Evolutionary conservation across 2,329 filamentous ascomycete genomes (phyloP).

Genomic region (Hypocreales sp.): DNA sequence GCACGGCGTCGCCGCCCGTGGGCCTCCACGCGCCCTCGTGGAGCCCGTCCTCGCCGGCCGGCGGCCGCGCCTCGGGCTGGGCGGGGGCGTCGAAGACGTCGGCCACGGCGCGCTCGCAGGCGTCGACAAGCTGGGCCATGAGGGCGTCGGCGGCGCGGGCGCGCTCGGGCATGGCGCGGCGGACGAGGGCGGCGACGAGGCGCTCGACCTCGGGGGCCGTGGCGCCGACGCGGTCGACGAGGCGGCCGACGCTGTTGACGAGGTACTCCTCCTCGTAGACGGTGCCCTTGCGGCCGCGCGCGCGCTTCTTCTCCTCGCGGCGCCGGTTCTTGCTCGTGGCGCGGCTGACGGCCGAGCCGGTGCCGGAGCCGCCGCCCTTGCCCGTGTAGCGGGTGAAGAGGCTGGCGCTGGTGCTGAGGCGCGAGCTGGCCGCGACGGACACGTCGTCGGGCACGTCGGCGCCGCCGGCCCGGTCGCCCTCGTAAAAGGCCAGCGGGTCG

Average conservation of each 20-base stretch:
- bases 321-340: constrained; percentile 78
- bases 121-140: constrained; percentile 57
- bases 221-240: constrained; percentile 69
- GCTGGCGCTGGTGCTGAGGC: constrained; percentile 67
- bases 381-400: constrained; percentile 89
- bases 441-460: constrained; percentile 80
- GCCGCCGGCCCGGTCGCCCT: constrained; percentile 51
- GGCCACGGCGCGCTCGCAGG: constrained; percentile 48
- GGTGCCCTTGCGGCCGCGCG: constrained; percentile 85
- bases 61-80: constrained; percentile 6
- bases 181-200: constrained; percentile 61
- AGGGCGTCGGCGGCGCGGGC: constrained; percentile 63
- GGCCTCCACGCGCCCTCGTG: constrained; percentile 15
- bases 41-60: constrained; percentile 6
- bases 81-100: constrained; percentile 46
- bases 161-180: constrained; percentile 75
- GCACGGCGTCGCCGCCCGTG: constrained; percentile 34
- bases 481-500: constrained; percentile 81
- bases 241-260: constrained; percentile 67
- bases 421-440: constrained; percentile 69
- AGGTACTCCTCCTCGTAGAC: constrained; percentile 98
- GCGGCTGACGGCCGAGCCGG: constrained; percentile 58
- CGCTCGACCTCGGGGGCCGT: constrained; percentile 56
- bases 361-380: constrained; percentile 45
- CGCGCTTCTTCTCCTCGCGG: constrained; percentile 88